Evolutionary conservation across 495 filamentous ascomycete genomes (phyloP), one percentile per base, ranked within the genome.

Genomic region (Apodospora peruviana): DNA sequence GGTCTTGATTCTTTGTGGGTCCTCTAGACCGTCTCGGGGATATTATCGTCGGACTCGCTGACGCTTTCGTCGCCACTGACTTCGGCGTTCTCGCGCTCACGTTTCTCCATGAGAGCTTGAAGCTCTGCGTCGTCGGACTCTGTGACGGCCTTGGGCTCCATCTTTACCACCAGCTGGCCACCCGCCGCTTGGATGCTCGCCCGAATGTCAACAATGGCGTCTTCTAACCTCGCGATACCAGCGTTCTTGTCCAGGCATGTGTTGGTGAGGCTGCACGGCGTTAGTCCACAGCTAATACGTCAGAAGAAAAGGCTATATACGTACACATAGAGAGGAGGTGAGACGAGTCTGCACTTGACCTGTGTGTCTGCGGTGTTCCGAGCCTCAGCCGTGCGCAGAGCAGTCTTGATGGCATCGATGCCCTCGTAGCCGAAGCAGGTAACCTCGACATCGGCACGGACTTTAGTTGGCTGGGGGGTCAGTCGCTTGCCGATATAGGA

Each of bases 351-450:
- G 64, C 96, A 93, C 73, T 96, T 98, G 67, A 98, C 90, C 70
- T 93, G 88, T 55, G 80, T 90, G 34, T 95, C 90, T 39, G 77
- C 71, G 23, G 88, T 95, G 75, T 93, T 95, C 58, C 84, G 81
- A 43, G 84, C 87, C 70, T 96, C 91, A 45, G 91, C 91, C 42
- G 82, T 85, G 59, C 89, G 83, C 42, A 96, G 76, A 35, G 91
- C 89, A 7, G 78, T 72, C 79, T 98, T 98, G 61, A 98, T 90
- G 23, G 93, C 93, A 59, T 97, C 93, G 76, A 98, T 97, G 59
- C 93, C 93, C 49, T 97, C 93, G 68, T 98, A 98, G 32, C 86
- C 86, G 74, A 96, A 98, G 76, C 93, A 98, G 44, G 90, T 96
- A 41, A 96, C 93, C 71, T 96, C 93, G 45, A 98, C 86, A 70